phyloP scores from a whole-genome alignment of 106 monocot genomes.

The Posidonia australis region DNA sequence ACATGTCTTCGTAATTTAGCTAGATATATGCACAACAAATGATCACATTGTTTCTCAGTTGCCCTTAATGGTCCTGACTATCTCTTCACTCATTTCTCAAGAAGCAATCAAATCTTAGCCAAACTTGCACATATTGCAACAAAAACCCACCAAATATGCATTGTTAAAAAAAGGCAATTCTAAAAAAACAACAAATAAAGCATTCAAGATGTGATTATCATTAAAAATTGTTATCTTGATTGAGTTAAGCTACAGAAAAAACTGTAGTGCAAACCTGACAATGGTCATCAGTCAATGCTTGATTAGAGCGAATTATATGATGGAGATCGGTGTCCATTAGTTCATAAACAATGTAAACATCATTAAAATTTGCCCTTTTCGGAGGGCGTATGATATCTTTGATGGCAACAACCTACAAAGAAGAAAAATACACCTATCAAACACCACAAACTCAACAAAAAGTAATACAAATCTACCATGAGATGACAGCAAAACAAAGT shows the following conservation, averaged over 20 bases:
- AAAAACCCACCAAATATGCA: too few relatives aligned
- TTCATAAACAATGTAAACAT: slow-evolving; percentile 65
- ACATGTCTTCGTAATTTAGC: too few relatives aligned
- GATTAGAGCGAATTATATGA: slow-evolving; percentile 58
- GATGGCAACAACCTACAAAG: slow-evolving; percentile 41
- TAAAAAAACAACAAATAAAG: not conserved
- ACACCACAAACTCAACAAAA: too few relatives aligned
- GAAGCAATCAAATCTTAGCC: too few relatives aligned
- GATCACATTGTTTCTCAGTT: too few relatives aligned
- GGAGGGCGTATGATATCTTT: slow-evolving; percentile 75
- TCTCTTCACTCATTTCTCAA: too few relatives aligned
- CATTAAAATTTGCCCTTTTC: slow-evolving; percentile 50
- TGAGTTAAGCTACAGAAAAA: not conserved
- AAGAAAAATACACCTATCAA: not conserved
- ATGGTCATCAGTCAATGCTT: slow-evolving; percentile 58
- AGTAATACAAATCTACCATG: too few relatives aligned
- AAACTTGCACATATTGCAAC: too few relatives aligned
- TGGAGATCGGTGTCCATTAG: slow-evolving; percentile 84
- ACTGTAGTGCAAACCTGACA: slow-evolving; percentile 33
- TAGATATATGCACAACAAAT: too few relatives aligned
- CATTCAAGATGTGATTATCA: not conserved
- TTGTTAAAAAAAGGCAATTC: too few relatives aligned
- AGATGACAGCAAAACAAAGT: too few relatives aligned
- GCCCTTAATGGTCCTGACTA: too few relatives aligned
- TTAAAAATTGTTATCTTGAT: not conserved